phyloP scores from a whole-genome alignment of 108 stramenopile species.

The Conticribra weissflogii region DNA sequence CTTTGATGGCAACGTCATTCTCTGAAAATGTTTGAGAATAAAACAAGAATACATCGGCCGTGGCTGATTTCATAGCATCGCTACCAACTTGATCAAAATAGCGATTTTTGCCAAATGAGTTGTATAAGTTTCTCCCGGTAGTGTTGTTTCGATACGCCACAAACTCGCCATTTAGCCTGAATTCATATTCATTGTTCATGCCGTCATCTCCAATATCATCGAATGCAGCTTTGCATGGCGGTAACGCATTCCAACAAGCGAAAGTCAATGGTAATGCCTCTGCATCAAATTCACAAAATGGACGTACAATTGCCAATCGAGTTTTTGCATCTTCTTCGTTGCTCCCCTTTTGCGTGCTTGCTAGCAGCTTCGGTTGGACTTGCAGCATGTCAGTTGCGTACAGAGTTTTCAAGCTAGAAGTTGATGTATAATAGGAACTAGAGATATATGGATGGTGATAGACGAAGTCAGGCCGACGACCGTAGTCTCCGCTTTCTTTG shows the following conservation, averaged over 20 bases:
- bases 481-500: not conserved
- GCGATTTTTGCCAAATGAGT: slow-evolving; percentile 8
- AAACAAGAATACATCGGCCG: slow-evolving; percentile 71
- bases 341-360: slow-evolving; percentile 8
- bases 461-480: slow-evolving; percentile 56
- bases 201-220: slow-evolving; percentile 55
- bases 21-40: slow-evolving; percentile 70
- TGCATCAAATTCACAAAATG: slow-evolving; percentile 71
- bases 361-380: slow-evolving; percentile 27
- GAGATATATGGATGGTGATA: slow-evolving; percentile 66
- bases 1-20: slow-evolving; percentile 52
- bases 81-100: slow-evolving; percentile 57
- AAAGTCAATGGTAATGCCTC: slow-evolving; percentile 64
- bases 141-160: slow-evolving; percentile 11
- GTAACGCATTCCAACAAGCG: slow-evolving; percentile 59
- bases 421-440: slow-evolving; percentile 57
- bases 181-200: slow-evolving; percentile 21
- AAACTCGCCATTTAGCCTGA: slow-evolving; percentile 31
- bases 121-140: slow-evolving; percentile 8
- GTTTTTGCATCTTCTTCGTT: slow-evolving; percentile 37
- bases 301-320: slow-evolving; percentile 58
- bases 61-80: slow-evolving; percentile 50
- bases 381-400: slow-evolving; percentile 42
- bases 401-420: slow-evolving; percentile 46
- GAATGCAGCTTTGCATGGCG: slow-evolving; percentile 59